A percentile compares a stretch with the other conserved stretches of the same genome.
Evolutionary conservation across 148 eudicot genomes (phyloP).

Genomic region (Amaranthus cruentus): DNA sequence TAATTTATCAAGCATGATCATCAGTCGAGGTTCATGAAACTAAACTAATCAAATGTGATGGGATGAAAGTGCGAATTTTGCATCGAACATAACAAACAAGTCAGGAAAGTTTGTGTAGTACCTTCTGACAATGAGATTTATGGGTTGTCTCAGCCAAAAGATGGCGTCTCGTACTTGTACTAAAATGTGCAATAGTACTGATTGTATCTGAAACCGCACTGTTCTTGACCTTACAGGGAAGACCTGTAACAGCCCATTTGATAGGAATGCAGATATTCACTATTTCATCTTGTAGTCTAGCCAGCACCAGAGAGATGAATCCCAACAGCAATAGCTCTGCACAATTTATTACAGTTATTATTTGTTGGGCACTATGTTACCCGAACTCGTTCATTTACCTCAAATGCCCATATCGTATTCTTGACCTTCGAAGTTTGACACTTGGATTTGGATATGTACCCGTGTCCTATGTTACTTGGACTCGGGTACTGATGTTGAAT

Average conservation of each 20-base stretch:
- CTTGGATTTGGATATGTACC: too few relatives aligned
- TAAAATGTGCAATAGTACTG: constrained; percentile 8
- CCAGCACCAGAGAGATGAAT: constrained; percentile 29
- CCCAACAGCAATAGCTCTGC: constrained; percentile 36
- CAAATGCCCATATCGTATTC: background rate
- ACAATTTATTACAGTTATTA: too few relatives aligned
- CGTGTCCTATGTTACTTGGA: too few relatives aligned
- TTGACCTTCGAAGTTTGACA: too few relatives aligned
- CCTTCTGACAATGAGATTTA: constrained; percentile 22
- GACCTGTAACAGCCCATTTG: constrained; percentile 24
- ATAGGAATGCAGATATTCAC: constrained; percentile 22
- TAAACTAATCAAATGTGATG: background rate
- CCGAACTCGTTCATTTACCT: background rate
- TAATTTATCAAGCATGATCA: too few relatives aligned
- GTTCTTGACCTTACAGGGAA: constrained; percentile 20
- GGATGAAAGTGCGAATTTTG: background rate
- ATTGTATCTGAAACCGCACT: background rate
- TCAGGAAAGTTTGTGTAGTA: background rate
- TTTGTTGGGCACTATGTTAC: too few relatives aligned
- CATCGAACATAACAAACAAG: background rate
- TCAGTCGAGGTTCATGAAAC: too few relatives aligned
- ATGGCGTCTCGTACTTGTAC: constrained; percentile 7
- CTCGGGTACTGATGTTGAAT: too few relatives aligned
- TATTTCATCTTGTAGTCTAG: constrained; percentile 27
- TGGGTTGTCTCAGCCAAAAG: constrained; percentile 16